Percentiles rank a stretch among this genome's conserved stretches.
phyloP scores from a whole-genome alignment of 148 eudicot species.

The Nepenthes gracilis region DNA sequence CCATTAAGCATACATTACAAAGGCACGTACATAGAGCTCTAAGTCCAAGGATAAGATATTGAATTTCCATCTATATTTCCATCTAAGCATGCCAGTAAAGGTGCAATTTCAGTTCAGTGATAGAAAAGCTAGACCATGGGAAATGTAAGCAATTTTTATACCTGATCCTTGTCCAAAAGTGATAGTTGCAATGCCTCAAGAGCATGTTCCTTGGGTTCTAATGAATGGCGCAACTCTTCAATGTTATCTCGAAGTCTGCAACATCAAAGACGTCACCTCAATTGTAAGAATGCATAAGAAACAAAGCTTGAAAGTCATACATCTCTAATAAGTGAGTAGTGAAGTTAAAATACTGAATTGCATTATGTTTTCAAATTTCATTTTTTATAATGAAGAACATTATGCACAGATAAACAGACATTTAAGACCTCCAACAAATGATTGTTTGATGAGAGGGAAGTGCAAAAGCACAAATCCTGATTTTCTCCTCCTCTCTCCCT shows the following conservation, averaged over 20 bases:
- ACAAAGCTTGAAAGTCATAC: too few species aligned
- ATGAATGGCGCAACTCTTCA: slow-evolving; percentile 83
- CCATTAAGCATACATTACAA: too few species aligned
- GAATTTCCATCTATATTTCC: neutral
- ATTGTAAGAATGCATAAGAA: neutral
- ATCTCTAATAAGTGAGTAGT: too few species aligned
- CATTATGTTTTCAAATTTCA: too few species aligned
- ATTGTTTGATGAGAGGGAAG: too few species aligned
- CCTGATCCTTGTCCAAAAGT: slow-evolving; percentile 87
- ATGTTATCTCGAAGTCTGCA: slow-evolving; percentile 84
- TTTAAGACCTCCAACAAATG: too few species aligned
- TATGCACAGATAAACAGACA: too few species aligned
- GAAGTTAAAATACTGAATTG: too few species aligned
- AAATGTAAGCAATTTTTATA: slow-evolving; percentile 9
- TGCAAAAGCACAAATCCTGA: too few species aligned
- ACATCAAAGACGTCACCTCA: slow-evolving; percentile 5
- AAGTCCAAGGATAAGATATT: too few species aligned
- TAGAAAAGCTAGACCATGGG: neutral
- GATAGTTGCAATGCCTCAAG: slow-evolving; percentile 75
- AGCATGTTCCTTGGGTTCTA: slow-evolving; percentile 87
- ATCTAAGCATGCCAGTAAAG: neutral
- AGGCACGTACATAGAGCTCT: neutral
- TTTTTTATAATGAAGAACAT: too few species aligned
- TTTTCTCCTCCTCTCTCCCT: too few species aligned
- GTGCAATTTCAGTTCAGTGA: neutral